Base-by-base conservation (phyloP, 345 rosid species). In the Anastatica hierochuntica region DNA sequence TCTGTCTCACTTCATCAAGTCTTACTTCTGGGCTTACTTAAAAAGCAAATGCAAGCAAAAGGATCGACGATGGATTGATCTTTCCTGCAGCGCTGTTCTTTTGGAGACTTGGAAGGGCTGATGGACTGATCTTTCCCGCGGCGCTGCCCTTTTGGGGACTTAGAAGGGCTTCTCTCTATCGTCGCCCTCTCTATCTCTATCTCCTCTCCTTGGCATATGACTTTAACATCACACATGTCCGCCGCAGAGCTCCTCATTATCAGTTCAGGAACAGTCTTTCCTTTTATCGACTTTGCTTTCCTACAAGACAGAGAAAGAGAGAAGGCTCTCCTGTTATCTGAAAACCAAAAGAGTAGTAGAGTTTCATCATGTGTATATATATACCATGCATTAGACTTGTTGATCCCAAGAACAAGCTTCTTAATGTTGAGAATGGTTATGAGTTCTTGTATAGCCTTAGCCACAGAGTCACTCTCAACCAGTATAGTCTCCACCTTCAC, bases 401-500 rank as follows among this genome's bases (percentile, higher is more conserved):
- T 39, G 52, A 82, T 74, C 66, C 98, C 96, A 63, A 90, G 69
- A 42, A 84, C 92, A 9, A 90, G 78, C 79, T 72, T 90, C 61
- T 46, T 84, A 27, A 84, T 72, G 76, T 77, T 74, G 47, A 87
- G 84, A 67, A 82, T 62, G 43, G 92, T 77, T 14, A 90, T 73
- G 45, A 87, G 84, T 39, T 87, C 87, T 52, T 70, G 21, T 21
- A 84, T 60, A 6, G 98, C 84, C 66, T 78, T 82, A 14, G 77
- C 81, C 43, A 76, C 84, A 44, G 31, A 37, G 59, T 84, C 92
- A 52, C 89, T 87, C 73, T 87, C 95, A 19, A 87, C 67, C 35
- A 90, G 81, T 13, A 87, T 21, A 0, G 92, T 82, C 9, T 87
- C 97, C 27, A 74, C 82, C 71, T 76, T 80, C 19, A 83, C 84